Conservation (phyloP, 768 basidiomycete species). For the Mycena vitilis region DNA sequence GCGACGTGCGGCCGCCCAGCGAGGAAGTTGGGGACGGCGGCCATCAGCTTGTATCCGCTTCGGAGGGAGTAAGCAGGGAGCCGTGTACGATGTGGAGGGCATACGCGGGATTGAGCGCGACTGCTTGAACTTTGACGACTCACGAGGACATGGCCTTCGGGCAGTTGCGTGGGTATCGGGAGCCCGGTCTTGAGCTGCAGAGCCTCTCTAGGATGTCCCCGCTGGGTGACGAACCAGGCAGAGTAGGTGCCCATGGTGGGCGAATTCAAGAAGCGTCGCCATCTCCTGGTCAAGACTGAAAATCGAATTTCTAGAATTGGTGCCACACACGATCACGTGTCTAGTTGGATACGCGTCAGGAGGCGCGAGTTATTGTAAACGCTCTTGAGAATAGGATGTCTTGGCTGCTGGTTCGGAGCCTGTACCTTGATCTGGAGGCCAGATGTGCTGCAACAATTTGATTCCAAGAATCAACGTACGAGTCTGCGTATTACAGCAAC, state of each 20-base stretch:
- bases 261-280: no score
- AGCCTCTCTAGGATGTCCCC: constrained; percentile 12
- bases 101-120: constrained; percentile 77
- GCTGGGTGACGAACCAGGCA: constrained; percentile 12
- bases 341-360: no score
- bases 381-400: no score
- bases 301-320: no score
- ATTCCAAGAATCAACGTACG: no score
- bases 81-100: constrained; percentile 31
- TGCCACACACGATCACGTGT: no score
- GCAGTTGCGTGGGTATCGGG: constrained; percentile 40
- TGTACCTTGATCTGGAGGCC: no score
- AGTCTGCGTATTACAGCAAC: no score
- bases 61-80: background rate
- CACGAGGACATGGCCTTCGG: constrained; percentile 57
- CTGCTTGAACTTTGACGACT: constrained; percentile 63
- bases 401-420: no score
- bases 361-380: no score
- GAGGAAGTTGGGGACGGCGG: constrained; percentile 58
- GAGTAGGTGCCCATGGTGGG: constrained; percentile 9
- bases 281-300: no score
- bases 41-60: constrained; percentile 73
- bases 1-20: constrained; percentile 61
- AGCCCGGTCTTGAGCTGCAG: constrained; percentile 36
- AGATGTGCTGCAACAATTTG: no score